Evolutionary conservation across 352 stramenopile genomes (phyloP).

Genomic region (Thraustotheca clavata): DNA sequence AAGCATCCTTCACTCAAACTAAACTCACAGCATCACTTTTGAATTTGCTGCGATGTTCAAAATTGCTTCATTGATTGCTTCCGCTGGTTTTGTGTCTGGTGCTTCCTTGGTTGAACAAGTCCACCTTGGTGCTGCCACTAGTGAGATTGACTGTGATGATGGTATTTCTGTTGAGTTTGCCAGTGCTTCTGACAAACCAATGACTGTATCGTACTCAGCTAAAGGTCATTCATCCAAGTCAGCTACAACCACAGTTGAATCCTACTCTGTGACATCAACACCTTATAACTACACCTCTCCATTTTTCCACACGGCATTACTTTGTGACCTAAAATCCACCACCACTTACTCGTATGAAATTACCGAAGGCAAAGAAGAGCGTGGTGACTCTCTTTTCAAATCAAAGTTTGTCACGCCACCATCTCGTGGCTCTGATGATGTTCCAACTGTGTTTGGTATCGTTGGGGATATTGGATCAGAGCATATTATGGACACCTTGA

Average conservation of each 20-base stretch:
- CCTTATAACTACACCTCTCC: conserved; percentile 42
- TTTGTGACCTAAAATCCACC: conserved; percentile 32
- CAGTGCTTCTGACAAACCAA: conserved; percentile 8
- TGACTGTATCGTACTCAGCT: conserved; percentile 26
- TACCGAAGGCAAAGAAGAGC: conserved; percentile 17
- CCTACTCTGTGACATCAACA: conserved; percentile 31
- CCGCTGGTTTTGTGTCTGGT: conserved; percentile 24
- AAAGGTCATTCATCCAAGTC: conserved; percentile 16
- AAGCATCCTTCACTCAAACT: no score
- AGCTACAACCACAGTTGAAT: conserved; percentile 7
- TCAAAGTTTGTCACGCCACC: conserved; percentile 34
- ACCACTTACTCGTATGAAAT: conserved; percentile 44
- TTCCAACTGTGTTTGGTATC: conserved; percentile 37
- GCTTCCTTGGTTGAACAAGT: conserved; percentile 41
- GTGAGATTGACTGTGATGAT: conserved; percentile 27
- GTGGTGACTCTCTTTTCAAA: conserved; percentile 20
- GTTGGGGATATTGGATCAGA: conserved; percentile 28
- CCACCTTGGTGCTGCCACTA: conserved; percentile 34
- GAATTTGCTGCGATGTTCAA: neutral
- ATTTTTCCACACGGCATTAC: conserved; percentile 37
- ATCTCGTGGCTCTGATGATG: conserved; percentile 26
- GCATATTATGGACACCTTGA: neutral
- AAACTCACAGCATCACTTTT: no score
- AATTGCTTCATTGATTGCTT: neutral
- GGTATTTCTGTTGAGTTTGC: conserved; percentile 39